Evolutionary conservation across 495 filamentous ascomycete species (phyloP).

Genomic region (Lasiosphaeria miniovina): DNA sequence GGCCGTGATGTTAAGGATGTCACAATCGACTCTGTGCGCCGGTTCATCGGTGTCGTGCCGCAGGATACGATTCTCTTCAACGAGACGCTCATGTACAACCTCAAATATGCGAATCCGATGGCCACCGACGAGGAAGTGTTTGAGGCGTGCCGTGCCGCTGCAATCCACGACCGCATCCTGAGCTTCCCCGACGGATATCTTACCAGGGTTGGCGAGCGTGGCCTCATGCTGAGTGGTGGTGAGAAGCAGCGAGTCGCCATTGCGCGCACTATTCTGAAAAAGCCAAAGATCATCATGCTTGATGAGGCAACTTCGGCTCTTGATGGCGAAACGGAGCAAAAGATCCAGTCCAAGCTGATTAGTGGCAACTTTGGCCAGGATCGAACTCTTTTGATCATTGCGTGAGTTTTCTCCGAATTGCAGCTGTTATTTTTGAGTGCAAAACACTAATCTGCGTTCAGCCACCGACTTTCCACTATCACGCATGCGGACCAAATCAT

Average conservation of each 20-base stretch:
- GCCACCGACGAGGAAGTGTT: conserved; percentile 85
- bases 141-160: conserved; percentile 85
- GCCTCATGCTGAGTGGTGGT: conserved; percentile 85
- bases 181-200: conserved; percentile 88
- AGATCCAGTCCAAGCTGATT: conserved; percentile 84
- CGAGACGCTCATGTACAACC: conserved; percentile 92
- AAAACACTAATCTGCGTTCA: conserved; percentile 18
- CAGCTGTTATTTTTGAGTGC: not conserved
- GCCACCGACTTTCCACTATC: conserved; percentile 90
- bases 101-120: conserved; percentile 86
- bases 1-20: conserved; percentile 78
- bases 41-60: conserved; percentile 90
- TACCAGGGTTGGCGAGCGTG: conserved; percentile 93
- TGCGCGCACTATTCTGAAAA: conserved; percentile 92
- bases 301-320: conserved; percentile 96
- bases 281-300: conserved; percentile 91
- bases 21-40: conserved; percentile 89
- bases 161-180: conserved; percentile 94
- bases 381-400: conserved; percentile 71
- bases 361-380: conserved; percentile 74
- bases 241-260: conserved; percentile 98
- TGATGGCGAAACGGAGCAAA: conserved; percentile 92
- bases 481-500: conserved; percentile 92
- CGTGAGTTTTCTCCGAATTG: conserved; percentile 39
- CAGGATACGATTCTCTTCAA: conserved; percentile 98